Evolutionary conservation across 495 filamentous ascomycete genomes (phyloP).

Genomic region (Aspergillus mulundensis): DNA sequence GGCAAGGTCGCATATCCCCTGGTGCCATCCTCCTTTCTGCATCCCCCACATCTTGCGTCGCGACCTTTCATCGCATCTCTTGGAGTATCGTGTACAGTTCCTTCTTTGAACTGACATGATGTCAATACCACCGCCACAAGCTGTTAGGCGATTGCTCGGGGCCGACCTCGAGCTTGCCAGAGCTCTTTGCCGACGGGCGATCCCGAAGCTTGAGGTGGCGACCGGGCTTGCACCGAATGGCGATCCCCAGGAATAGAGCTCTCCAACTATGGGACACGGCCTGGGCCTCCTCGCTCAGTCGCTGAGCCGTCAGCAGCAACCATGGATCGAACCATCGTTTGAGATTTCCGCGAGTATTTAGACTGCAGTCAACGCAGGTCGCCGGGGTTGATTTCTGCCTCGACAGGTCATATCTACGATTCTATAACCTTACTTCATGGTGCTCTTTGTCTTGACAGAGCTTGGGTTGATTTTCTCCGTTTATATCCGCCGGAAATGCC

Average conservation of each 20-base stretch:
- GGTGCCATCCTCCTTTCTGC: not conserved
- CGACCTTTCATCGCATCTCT: no score
- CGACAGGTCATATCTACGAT: not conserved
- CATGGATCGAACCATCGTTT: not conserved
- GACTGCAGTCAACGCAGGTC: not conserved
- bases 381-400: no score
- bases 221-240: not conserved
- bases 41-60: no score
- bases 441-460: no score
- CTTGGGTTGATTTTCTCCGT: not conserved
- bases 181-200: not conserved
- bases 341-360: not conserved
- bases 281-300: not conserved
- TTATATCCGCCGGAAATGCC: not conserved
- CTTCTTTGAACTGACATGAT: no score
- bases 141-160: no score
- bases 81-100: no score
- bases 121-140: no score
- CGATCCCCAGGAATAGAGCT: not conserved
- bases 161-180: no score
- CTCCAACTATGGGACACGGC: not conserved
- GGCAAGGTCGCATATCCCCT: not conserved
- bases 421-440: not conserved
- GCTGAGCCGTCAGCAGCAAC: no score
- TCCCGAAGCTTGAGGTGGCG: not conserved